Base-by-base conservation (phyloP, 1,139 yeast species). In the Petasospora rhodanensis region DNA sequence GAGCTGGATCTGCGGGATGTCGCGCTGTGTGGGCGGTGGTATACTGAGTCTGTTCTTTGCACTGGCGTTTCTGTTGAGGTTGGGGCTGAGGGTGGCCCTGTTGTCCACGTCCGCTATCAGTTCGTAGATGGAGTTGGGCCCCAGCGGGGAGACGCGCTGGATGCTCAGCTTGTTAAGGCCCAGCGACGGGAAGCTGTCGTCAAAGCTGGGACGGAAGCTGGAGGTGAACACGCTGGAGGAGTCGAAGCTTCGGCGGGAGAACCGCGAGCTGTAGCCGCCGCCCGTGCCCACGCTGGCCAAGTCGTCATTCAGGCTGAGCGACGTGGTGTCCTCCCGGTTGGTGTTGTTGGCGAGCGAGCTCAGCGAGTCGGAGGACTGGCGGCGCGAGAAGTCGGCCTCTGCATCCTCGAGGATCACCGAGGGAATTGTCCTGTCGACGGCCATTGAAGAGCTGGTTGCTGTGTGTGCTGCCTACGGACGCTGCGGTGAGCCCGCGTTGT, bases 1-100 rank as follows among this genome's bases (percentile, higher is more conserved):
- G 27, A 91, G 63, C 37, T 72, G 77, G 14, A 87, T 80, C 21
- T 82, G 89, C 0, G 97, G 96, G 14, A 91, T 91, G 48, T 91
- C 98, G 32, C 69, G 68, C 2, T 73, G 64, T 0, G 96, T 80
- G 0, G 98, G 97, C 4, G 79, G 69, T 32, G 66, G 67, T 35
- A 82, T 62, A 43, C 76, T 75, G 7, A 63, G 43, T 6, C n/a
- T n/a, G n/a, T n/a, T n/a, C n/a, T 52, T 57, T 6, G 57, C 43
- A 7, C 59, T 57, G 16, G 10, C 6, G 9, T 40, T 42, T 12
- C 34, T 29, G 23, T 20, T 29, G 11, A 32, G 17, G 26, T 40
- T 37, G 25, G 52, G 50, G 26, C 45, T 46, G 26, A 47, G 21
- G 2, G 39, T 22, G 5, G 40, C 37, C 9, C 34, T 18, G 45